phyloP scores from a whole-genome alignment of 805 yeast genomes.

The Hagleromyces aurorensis region DNA sequence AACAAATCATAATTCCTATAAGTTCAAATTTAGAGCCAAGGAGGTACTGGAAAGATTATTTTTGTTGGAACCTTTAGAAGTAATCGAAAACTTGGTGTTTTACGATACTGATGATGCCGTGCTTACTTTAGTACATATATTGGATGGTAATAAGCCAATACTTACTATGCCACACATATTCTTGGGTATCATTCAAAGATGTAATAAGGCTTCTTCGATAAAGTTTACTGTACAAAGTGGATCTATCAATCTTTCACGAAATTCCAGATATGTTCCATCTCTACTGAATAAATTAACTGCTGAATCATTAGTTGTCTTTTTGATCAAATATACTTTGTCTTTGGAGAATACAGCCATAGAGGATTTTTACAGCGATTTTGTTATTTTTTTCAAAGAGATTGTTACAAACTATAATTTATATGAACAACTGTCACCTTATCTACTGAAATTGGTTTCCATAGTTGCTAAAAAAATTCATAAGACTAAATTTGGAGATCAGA shows the following conservation, averaged over 20 bases:
- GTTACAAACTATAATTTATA: constrained; percentile 40
- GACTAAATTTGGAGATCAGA: constrained; percentile 55
- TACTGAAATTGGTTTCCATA: constrained; percentile 44
- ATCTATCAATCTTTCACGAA: constrained; percentile 4
- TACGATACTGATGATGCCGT: constrained; percentile 22
- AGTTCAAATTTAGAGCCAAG: constrained; percentile 62
- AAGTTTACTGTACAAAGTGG: constrained; percentile 21
- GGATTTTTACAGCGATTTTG: constrained; percentile 62
- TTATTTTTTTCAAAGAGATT: constrained; percentile 54
- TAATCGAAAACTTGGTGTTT: constrained; percentile 55
- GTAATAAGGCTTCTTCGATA: constrained; percentile 15
- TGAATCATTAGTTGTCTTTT: constrained; percentile 40
- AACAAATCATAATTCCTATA: constrained; percentile 41
- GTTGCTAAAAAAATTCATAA: constrained; percentile 50
- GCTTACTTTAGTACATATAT: constrained; percentile 43
- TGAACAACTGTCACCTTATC: constrained; percentile 41
- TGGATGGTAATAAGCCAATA: constrained; percentile 80
- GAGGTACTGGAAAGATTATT: constrained; percentile 57
- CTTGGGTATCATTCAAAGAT: constrained; percentile 29
- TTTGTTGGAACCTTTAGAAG: constrained; percentile 62
- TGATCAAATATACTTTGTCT: constrained; percentile 53
- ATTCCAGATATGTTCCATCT: constrained; percentile 32
- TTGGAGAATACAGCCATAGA: constrained; percentile 71
- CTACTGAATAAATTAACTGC: constrained; percentile 41
- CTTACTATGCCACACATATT: constrained; percentile 62